Percentiles rank a stretch among this genome's conserved stretches.
Conservation (phyloP, 495 filamentous ascomycete genomes). For the Penicillium maclennaniae region DNA sequence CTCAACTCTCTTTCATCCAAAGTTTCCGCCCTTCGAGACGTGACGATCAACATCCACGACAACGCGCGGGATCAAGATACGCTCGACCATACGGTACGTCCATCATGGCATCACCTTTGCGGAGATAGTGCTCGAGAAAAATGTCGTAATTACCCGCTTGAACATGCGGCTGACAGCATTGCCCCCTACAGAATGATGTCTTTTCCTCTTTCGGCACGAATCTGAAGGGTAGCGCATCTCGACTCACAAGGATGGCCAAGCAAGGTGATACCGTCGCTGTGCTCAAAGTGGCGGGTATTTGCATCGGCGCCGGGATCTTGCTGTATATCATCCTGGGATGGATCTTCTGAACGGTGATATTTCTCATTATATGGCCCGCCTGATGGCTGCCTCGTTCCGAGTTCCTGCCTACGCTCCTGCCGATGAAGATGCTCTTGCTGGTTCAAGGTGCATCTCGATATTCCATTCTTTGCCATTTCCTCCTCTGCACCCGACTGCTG, state of each 20-base stretch:
- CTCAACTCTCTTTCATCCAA: conserved; percentile 87
- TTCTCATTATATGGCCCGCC: background rate
- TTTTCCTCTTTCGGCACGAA: conserved; percentile 55
- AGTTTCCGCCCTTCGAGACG: conserved; percentile 83
- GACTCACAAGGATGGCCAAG: conserved; percentile 89
- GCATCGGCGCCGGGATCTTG: conserved; percentile 67
- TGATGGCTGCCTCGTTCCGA: background rate
- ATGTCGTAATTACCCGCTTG: background rate
- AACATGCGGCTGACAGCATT: conserved; percentile 3
- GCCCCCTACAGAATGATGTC: conserved; percentile 50
- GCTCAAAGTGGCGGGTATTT: conserved; percentile 81
- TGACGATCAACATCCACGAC: conserved; percentile 99
- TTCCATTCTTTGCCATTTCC: background rate
- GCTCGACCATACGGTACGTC: conserved; percentile 77
- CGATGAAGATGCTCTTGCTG: conserved; percentile 19
- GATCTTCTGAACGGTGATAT: conserved; percentile 50
- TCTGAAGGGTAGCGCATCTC: conserved; percentile 78
- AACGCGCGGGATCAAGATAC: conserved; percentile 81
- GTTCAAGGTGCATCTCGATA: conserved; percentile 11
- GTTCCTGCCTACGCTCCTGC: background rate
- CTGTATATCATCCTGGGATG: conserved; percentile 69
- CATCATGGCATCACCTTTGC: background rate
- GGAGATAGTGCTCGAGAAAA: background rate
- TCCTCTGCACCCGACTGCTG: background rate
- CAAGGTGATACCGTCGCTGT: conserved; percentile 87